A percentile compares a stretch with the other conserved stretches of the same genome.
These are phyloP conservation scores for Spiraea crenata DNA, from an alignment of 331 rosid genomes.

Conservation along the genomic window DNA sequence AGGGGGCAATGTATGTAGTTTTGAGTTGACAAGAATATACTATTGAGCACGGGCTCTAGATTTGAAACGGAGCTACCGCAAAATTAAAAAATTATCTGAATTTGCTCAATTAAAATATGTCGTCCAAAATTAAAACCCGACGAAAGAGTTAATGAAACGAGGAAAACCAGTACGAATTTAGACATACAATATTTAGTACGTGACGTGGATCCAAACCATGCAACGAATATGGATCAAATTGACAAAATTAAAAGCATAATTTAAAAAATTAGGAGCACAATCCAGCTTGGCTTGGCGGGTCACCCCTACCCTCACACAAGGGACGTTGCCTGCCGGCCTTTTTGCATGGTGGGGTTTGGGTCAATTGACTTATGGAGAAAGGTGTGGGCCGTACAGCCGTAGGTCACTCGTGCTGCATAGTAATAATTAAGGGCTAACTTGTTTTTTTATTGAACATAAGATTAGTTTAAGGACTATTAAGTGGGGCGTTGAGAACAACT, in stretches of 20 bases:
- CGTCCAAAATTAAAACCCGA: no score
- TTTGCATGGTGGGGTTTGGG: conserved; percentile 11
- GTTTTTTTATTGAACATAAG: no score
- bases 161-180: neutral
- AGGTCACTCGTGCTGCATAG: conserved; percentile 18
- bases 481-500: neutral
- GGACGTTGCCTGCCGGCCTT: neutral
- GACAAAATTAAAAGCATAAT: conserved; percentile 19
- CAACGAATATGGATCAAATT: conserved; percentile 41
- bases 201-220: conserved; percentile 36
- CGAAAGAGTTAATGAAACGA: neutral
- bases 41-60: no score
- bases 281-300: conserved; percentile 18
- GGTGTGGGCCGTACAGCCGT: neutral
- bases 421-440: neutral
- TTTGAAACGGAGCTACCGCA: no score
- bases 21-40: no score
- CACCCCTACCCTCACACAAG: conserved; percentile 12
- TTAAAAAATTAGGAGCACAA: conserved; percentile 9
- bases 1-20: no score
- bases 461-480: neutral
- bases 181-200: conserved; percentile 9
- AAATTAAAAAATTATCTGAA: no score
- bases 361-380: conserved; percentile 13
- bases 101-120: no score